phyloP scores from a whole-genome alignment of 352 stramenopile genomes.

The Pythium coloratum region DNA sequence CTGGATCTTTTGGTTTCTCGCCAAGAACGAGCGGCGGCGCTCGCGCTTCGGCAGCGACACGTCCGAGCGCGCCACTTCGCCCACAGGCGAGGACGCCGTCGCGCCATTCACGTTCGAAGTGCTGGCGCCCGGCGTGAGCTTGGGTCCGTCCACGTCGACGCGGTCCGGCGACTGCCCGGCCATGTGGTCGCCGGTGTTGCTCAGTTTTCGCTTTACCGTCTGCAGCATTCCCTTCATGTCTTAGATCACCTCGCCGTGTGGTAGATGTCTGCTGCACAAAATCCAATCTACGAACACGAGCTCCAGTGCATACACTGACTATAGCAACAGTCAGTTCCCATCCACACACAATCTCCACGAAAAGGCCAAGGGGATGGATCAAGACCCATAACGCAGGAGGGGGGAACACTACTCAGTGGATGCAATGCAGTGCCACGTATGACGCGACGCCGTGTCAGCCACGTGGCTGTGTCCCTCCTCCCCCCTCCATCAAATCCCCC shows the following conservation, averaged over 20 bases:
- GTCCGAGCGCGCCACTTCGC: conserved; percentile 77
- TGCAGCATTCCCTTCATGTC: conserved; percentile 90
- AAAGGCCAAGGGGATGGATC: not conserved
- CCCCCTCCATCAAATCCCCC: conserved; percentile 1
- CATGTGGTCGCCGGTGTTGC: conserved; percentile 77
- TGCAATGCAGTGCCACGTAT: not conserved
- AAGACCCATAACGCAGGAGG: not conserved
- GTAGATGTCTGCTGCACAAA: conserved; percentile 13
- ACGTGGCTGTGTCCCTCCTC: not conserved
- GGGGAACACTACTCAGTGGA: not conserved
- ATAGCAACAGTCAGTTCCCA: not conserved
- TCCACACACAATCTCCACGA: not conserved
- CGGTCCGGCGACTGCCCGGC: conserved; percentile 50
- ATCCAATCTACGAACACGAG: conserved; percentile 20
- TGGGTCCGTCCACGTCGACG: conserved; percentile 60
- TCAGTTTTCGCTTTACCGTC: conserved; percentile 88
- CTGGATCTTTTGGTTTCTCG: conserved; percentile 86
- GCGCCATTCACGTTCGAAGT: conserved; percentile 9
- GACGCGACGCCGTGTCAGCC: not conserved
- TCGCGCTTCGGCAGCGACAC: conserved; percentile 83
- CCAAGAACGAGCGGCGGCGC: conserved; percentile 78
- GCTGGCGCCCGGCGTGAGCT: conserved; percentile 21
- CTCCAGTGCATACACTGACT: conserved; percentile 19
- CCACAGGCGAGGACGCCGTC: conserved; percentile 48
- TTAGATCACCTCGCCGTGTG: conserved; percentile 27